Percentiles rank a stretch among this genome's conserved stretches.
These are phyloP conservation scores for Mucor racemosus DNA, from an alignment of 371 early-diverging fungal genomes.

Conservation along the genomic window DNA sequence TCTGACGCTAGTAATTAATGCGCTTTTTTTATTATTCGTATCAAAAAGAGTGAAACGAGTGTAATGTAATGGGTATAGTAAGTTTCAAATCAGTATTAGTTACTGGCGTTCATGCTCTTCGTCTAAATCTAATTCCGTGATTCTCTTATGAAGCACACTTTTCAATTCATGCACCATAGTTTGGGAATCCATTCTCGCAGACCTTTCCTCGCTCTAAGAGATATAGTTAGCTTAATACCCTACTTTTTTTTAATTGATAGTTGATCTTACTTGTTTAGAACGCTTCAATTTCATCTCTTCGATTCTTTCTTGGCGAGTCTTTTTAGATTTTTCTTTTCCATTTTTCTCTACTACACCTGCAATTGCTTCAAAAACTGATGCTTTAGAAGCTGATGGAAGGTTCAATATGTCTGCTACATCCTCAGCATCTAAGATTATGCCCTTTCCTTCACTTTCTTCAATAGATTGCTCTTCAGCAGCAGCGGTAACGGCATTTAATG, in stretches of 20 bases:
- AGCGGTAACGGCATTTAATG: background rate
- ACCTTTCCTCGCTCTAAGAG: conserved; percentile 35
- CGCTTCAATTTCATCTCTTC: conserved; percentile 56
- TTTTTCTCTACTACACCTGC: conserved; percentile 44
- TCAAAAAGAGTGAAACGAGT: too few relatives aligned
- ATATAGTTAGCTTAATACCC: background rate
- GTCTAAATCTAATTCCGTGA: conserved; percentile 41
- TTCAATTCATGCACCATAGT: conserved; percentile 71
- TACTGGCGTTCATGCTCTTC: background rate
- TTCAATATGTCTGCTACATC: conserved; percentile 42
- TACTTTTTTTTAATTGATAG: background rate
- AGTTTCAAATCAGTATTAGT: background rate
- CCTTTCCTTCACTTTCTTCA: conserved; percentile 33
- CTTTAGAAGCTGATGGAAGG: conserved; percentile 44
- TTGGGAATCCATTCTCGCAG: conserved; percentile 43
- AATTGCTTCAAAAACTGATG: conserved; percentile 53
- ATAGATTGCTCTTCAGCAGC: conserved; percentile 14
- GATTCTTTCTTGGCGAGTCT: conserved; percentile 66
- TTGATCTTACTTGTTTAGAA: conserved; percentile 49
- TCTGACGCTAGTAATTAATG: too few relatives aligned
- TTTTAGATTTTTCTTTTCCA: conserved; percentile 37
- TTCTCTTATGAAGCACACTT: conserved; percentile 59
- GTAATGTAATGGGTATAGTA: background rate
- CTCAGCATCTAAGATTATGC: conserved; percentile 33
- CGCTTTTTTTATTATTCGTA: too few relatives aligned